These are phyloP conservation scores for Ceratocystis lukuohia DNA, from an alignment of 2,329 filamentous ascomycete species.

Conservation along the genomic window DNA sequence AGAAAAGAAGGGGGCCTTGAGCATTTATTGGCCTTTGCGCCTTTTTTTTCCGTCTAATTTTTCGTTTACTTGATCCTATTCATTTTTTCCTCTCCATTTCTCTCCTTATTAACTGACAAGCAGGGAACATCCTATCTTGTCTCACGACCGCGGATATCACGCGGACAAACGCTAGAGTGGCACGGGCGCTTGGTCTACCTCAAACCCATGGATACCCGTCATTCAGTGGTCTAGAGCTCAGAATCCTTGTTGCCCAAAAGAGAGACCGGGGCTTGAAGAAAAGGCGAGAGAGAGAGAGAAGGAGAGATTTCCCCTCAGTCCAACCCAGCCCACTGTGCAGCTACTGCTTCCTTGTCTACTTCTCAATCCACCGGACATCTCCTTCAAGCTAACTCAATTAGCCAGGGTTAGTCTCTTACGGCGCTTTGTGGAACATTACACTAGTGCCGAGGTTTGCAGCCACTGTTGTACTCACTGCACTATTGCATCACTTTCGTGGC, in stretches of 20 bases:
- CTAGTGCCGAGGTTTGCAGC: not conserved
- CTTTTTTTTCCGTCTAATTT: not conserved
- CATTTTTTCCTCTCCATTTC: not conserved
- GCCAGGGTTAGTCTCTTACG: not conserved
- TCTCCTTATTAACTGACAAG: not conserved
- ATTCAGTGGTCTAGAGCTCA: not conserved
- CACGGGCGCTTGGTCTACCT: not conserved
- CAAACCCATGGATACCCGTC: not conserved
- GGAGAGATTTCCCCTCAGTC: not conserved
- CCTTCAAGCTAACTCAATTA: not conserved
- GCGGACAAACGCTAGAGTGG: conserved; percentile 7
- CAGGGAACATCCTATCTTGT: not conserved
- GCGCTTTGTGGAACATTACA: not conserved
- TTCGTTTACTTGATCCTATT: not conserved
- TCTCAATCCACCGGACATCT: conserved; percentile 1
- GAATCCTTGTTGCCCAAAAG: not conserved
- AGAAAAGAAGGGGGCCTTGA: not conserved
- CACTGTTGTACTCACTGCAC: not conserved
- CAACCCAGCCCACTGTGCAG: not conserved
- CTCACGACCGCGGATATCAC: conserved; percentile 3
- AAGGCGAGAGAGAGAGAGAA: not conserved
- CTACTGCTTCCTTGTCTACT: not conserved
- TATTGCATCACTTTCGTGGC: no score
- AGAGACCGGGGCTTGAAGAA: conserved; percentile 4
- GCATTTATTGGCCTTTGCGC: not conserved